A percentile compares a stretch with the other conserved stretches of the same genome.
Evolutionary conservation across 345 rosid genomes (phyloP).

Genomic region (Erucastrum elatum): DNA sequence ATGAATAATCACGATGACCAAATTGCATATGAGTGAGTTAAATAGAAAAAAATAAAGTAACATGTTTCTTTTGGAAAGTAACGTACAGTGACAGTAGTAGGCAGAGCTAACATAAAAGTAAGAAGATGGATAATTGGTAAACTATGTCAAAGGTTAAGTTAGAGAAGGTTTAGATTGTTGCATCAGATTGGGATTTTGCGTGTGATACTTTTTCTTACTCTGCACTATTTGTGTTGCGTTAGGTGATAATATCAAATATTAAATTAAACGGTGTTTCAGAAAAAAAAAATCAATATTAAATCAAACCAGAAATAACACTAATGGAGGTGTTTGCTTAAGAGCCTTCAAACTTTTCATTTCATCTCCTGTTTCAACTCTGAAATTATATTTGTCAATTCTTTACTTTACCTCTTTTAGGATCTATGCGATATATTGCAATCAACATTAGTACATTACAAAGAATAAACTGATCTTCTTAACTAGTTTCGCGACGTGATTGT

Average conservation of each 20-base stretch:
- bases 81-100: constrained; percentile 29
- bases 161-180: constrained; percentile 27
- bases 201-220: not conserved
- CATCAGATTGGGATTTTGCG: not conserved
- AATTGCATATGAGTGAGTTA: not conserved
- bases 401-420: not conserved
- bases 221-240: not conserved
- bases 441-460: not conserved
- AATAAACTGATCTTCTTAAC: not conserved
- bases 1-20: not conserved
- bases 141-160: constrained; percentile 37
- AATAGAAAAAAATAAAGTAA: not conserved
- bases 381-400: not conserved
- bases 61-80: constrained; percentile 25
- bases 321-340: not conserved
- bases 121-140: constrained; percentile 23
- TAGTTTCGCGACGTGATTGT: not conserved
- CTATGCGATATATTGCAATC: not conserved
- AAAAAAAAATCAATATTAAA: not conserved
- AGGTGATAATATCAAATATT: constrained; percentile 3
- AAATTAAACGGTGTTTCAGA: no score
- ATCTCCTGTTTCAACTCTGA: not conserved
- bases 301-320: not conserved
- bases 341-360: not conserved
- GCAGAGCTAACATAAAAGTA: constrained; percentile 24